Base-by-base conservation (phyloP, 2,329 filamentous ascomycete species). In the Pseudogymnoascus sp. region DNA sequence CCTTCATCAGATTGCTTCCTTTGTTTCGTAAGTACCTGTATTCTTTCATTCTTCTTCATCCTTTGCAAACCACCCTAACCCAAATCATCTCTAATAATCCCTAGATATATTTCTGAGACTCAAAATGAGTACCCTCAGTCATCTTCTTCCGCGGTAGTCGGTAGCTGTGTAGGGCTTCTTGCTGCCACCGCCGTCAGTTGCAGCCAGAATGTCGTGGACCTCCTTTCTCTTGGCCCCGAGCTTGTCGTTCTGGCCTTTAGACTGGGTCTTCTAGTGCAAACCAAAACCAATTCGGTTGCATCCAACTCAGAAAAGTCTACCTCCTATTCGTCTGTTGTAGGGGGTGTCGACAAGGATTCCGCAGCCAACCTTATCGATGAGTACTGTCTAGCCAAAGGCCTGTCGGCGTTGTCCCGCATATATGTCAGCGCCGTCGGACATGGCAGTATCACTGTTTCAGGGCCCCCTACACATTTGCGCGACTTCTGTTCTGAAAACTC, bases 331-430 rank as follows among this genome's bases (percentile, higher is more conserved):
- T 74, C 77, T 5, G 69, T 83, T 61, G 78, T 81, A 48, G 60
- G 64, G 4, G 62, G 65, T 27, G 9, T 67, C 39, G 74, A 69
- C 65, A 75, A 76, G 4, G 66, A 74, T 6, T 65, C 59, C 18
- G 75, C 88, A 6, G 74, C 73, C 40, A 76, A 78, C 12, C 89
- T 88, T 74, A 81, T 88, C 72, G 71, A 76, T 8, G 61, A 39
- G 25, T 68, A 66, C 36, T 60, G 58, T 35, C 12, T 13, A 60
- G 10, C 12, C 61, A 37, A 63, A 66, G 52, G 65, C 58, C 12
- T 69, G 66, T 64, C 68, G 67, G 12, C 64, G 63, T 21, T 61
- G 68, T 35, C 21, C 10, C 13, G 52, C 21, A 15, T 27, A 25
- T 58, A 33, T 58, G 21, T 61, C 33, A 58, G 62, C 29, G 62